Base-by-base conservation (phyloP, 768 basidiomycete species). In the Ephemerocybe angulata region DNA sequence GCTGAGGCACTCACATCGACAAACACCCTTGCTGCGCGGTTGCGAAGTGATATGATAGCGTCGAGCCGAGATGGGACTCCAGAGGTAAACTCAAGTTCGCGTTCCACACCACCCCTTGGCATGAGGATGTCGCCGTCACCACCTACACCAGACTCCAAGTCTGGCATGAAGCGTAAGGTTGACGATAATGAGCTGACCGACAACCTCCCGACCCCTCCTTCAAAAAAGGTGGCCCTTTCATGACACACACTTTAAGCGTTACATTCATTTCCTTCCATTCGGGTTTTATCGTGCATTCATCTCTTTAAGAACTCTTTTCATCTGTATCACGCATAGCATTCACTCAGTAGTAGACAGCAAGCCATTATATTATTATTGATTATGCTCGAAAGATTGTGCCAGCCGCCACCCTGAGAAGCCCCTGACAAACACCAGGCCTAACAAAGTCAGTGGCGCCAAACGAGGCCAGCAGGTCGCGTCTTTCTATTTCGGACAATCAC, bases 61-160 rank as follows among this genome's bases (percentile, higher is more conserved):
- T 76, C 82, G 56, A 91, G 89, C 74, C 85, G 90, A 58, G 85
- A 87, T 62, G 79, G 78, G 63, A 92, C 90, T 19, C 90, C 90
- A 67, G 90, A 92, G 67, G 73, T 69, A 58, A 64, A 65, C 60
- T 64, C 61, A 43, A 52, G 47, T 59, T 61, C 64, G 7, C 73
- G 71, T 33, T 63, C 71, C 38, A 75, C 76, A 52, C 72, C 77
- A 52, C 75, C 74, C 30, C 70, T 67, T 58, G 59, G 60, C 50
- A 58, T 72, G 58, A 74, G 68, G 62, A 61, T 62, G 46, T 55
- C 46, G 38, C 66, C 70, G 40, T 62, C 66, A 56, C 72, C 72
- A 43, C 55, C 58, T 30, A 77, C 80, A 33, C 78, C 81, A 60
- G 79, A 80, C 44, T 70, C 78, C 59, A 81, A 79, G 62, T 66